These are phyloP conservation scores for Xerocomellus dryophilus DNA, from an alignment of 768 basidiomycete genomes.

Conservation along the genomic window DNA sequence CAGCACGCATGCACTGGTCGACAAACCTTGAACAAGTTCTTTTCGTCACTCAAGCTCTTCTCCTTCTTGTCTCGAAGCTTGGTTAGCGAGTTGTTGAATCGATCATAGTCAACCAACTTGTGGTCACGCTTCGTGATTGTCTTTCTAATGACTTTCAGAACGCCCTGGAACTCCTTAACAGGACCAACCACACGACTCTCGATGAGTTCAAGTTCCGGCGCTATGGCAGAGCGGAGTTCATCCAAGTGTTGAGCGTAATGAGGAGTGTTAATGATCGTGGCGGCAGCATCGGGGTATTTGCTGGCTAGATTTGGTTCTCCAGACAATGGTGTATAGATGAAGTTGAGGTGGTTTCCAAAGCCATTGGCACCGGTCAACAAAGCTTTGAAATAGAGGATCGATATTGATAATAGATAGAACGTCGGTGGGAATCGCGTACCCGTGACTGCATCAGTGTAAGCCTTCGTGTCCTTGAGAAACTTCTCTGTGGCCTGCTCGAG, in stretches of 20 bases:
- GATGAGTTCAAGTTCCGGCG: constrained; percentile 93
- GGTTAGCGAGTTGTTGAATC: constrained; percentile 91
- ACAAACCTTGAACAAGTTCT: constrained; percentile 90
- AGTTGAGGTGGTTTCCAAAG: constrained; percentile 61
- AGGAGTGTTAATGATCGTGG: constrained; percentile 76
- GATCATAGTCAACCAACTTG: constrained; percentile 95
- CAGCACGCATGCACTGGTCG: not conserved
- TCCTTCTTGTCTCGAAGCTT: constrained; percentile 99
- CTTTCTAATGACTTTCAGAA: constrained; percentile 89
- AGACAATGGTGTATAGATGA: constrained; percentile 60
- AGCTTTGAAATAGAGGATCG: constrained; percentile 35
- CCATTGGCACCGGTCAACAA: constrained; percentile 65
- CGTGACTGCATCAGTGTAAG: constrained; percentile 80
- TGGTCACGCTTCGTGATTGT: constrained; percentile 95
- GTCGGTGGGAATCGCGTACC: constrained; percentile 36
- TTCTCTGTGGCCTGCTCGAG: constrained; percentile 85
- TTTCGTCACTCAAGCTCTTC: constrained; percentile 92
- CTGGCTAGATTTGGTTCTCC: constrained; percentile 78
- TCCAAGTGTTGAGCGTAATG: constrained; percentile 73
- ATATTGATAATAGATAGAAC: not conserved
- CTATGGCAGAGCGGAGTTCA: constrained; percentile 73
- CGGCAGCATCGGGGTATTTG: constrained; percentile 73
- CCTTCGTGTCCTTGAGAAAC: constrained; percentile 86
- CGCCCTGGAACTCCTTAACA: constrained; percentile 80
- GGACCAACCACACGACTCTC: constrained; percentile 82